phyloP scores from a whole-genome alignment of 441 rosid species.

The Populus hybrid region DNA sequence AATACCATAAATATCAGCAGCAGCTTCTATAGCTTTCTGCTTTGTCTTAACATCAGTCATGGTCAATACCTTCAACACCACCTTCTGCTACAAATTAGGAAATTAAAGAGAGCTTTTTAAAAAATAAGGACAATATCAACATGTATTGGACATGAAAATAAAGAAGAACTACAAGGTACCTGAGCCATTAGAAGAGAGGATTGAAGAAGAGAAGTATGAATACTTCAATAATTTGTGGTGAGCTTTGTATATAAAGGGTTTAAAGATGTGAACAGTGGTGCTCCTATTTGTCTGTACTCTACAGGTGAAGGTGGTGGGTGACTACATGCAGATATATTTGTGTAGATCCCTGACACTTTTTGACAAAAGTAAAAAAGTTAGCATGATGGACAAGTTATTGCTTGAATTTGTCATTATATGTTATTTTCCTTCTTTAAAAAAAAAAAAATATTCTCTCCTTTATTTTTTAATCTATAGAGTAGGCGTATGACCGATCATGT shows the following conservation, averaged over 20 bases:
- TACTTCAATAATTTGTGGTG: not conserved
- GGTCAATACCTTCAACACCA: slow-evolving; percentile 80
- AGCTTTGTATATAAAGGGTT: not conserved
- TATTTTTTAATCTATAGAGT: too few relatives aligned
- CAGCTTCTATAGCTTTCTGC: slow-evolving; percentile 92
- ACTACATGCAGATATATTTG: not conserved
- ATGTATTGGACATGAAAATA: not conserved
- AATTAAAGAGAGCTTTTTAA: not conserved
- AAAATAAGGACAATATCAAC: not conserved
- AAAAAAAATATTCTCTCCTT: not conserved
- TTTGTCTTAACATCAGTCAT: slow-evolving; percentile 93
- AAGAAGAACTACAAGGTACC: slow-evolving; percentile 30
- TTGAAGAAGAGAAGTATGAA: not conserved
- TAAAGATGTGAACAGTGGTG: not conserved
- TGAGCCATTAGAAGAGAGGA: slow-evolving; percentile 57
- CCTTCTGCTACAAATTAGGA: slow-evolving; percentile 46
- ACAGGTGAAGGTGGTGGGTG: not conserved
- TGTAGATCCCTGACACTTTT: slow-evolving; percentile 3
- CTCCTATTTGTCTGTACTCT: not conserved
- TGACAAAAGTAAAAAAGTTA: not conserved
- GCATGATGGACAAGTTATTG: slow-evolving; percentile 14
- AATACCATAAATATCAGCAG: slow-evolving; percentile 83
- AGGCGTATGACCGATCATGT: too few relatives aligned
- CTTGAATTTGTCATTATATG: not conserved
- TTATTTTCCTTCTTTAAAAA: too few relatives aligned